Conservation (phyloP, 768 basidiomycete genomes). For the Agaricus blazei region DNA sequence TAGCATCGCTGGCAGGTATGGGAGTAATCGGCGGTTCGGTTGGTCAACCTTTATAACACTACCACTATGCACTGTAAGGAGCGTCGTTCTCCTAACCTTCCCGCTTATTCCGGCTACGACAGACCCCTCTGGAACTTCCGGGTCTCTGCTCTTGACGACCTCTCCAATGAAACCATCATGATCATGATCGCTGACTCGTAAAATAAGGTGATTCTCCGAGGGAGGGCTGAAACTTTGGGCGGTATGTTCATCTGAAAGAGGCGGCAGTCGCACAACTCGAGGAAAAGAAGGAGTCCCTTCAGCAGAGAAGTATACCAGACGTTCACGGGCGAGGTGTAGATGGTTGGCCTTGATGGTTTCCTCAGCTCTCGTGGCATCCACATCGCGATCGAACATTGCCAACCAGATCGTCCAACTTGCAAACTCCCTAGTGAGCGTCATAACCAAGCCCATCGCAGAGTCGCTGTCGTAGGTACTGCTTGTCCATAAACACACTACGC, state of each 20-base stretch:
- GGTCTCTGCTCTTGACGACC: neutral
- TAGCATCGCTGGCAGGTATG: neutral
- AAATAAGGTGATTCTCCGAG: neutral
- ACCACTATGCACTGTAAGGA: neutral
- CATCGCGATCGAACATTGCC: conserved; percentile 21
- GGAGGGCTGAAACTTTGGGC: neutral
- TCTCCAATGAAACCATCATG: neutral
- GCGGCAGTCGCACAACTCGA: neutral
- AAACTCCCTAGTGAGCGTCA: conserved; percentile 25
- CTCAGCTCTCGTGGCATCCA: conserved; percentile 12
- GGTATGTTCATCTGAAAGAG: neutral
- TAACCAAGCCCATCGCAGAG: conserved; percentile 24
- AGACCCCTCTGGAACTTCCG: neutral
- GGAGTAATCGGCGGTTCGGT: neutral
- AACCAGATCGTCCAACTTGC: conserved; percentile 23
- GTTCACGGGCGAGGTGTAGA: conserved; percentile 9
- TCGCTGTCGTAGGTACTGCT: conserved; percentile 24
- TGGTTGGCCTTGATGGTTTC: conserved; percentile 8
- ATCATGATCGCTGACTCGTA: neutral
- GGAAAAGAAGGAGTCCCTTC: neutral
- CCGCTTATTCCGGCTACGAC: neutral
- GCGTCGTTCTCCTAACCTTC: neutral
- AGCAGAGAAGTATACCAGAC: neutral
- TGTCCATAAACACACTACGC: neutral
- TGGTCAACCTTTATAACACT: neutral